These are phyloP conservation scores for Podaxis mareebaensis DNA, from an alignment of 768 basidiomycete genomes.

Conservation along the genomic window DNA sequence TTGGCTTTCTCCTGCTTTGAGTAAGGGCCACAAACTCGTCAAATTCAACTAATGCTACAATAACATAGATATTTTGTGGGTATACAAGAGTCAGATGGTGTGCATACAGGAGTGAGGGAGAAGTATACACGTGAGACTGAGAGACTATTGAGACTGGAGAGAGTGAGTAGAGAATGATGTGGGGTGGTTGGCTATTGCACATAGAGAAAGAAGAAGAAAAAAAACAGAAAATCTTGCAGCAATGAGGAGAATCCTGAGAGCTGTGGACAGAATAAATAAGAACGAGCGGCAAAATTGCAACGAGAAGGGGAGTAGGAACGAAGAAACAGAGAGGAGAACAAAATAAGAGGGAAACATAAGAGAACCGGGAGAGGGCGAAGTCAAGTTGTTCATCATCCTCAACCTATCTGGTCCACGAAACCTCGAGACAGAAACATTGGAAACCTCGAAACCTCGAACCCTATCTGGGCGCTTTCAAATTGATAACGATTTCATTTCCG, in stretches of 20 bases:
- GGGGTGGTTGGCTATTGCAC: background rate
- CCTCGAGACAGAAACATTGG: background rate
- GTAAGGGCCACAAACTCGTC: slow-evolving; percentile 12
- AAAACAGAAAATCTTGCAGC: background rate
- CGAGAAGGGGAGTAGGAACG: background rate
- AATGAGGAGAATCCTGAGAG: background rate
- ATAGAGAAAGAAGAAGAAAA: background rate
- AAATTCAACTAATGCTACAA: slow-evolving; percentile 16
- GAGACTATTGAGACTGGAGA: too few relatives aligned
- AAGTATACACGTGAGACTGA: background rate
- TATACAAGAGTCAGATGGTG: slow-evolving; percentile 8
- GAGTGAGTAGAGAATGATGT: background rate
- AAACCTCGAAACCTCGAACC: background rate
- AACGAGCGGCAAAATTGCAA: background rate
- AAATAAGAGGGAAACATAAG: background rate
- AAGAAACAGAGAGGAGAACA: background rate
- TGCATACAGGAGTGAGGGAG: slow-evolving; percentile 2
- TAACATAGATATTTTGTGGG: background rate
- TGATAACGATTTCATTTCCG: background rate
- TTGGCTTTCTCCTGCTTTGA: background rate
- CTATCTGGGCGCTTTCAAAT: background rate
- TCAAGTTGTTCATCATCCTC: background rate
- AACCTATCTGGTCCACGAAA: background rate
- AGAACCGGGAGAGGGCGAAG: background rate
- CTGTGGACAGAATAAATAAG: slow-evolving; percentile 3